Conservation (phyloP, 371 early-diverging fungal species). For the Fennellomyces sp. region DNA sequence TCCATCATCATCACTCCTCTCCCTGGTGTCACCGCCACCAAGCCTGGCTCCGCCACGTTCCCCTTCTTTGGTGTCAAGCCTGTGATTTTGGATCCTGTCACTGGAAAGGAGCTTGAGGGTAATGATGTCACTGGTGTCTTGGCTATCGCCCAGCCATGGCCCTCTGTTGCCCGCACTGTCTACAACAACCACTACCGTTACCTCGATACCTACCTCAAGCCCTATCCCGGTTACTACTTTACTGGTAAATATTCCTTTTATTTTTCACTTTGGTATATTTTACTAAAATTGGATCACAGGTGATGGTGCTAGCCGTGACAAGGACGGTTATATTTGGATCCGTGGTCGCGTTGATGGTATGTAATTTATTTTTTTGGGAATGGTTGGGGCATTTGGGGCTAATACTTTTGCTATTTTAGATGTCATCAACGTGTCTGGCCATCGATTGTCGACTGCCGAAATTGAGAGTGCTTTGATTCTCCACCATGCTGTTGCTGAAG, state of each 20-base stretch:
- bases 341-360: constrained; percentile 87
- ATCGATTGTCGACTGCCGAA: constrained; percentile 96
- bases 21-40: constrained; percentile 84
- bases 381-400: neutral
- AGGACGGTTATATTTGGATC: constrained; percentile 95
- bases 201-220: constrained; percentile 86
- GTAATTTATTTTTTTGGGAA: neutral
- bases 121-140: constrained; percentile 89
- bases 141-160: constrained; percentile 88
- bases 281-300: constrained; percentile 62
- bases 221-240: constrained; percentile 66
- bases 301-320: constrained; percentile 88
- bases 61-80: constrained; percentile 98
- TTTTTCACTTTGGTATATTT: constrained; percentile 50
- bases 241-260: neutral
- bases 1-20: constrained; percentile 94
- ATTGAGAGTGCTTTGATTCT: constrained; percentile 89
- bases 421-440: constrained; percentile 99
- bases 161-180: constrained; percentile 93
- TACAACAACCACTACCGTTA: constrained; percentile 90
- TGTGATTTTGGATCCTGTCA: constrained; percentile 80
- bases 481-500: constrained; percentile 85
- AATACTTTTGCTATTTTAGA: constrained; percentile 33
- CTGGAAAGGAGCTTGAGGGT: constrained; percentile 75
- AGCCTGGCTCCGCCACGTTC: constrained; percentile 95